Conservation (phyloP, 75 land plant species). For the Selaginella tamariscina region DNA sequence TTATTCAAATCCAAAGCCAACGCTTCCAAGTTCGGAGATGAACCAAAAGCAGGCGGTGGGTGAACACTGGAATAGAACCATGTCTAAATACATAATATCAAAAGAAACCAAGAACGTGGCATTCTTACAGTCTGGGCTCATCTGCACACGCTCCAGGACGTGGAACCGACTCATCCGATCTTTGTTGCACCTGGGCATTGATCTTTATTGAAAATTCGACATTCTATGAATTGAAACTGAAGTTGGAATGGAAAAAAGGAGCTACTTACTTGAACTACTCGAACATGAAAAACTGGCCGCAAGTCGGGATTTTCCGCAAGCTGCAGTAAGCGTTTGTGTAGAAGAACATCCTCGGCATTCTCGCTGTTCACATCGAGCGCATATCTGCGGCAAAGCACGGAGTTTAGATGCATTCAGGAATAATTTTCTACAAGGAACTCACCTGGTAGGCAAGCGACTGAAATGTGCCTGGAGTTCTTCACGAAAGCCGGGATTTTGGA, state of each 20-base stretch:
- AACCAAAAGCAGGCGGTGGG: slow-evolving; percentile 92
- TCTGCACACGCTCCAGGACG: too few relatives aligned
- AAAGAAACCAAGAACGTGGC: neutral
- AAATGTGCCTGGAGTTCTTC: neutral
- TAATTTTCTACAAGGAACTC: neutral
- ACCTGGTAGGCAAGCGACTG: neutral
- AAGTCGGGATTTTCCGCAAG: slow-evolving; percentile 16
- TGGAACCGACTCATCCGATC: neutral
- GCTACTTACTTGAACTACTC: slow-evolving; percentile 13
- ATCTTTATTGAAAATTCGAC: too few relatives aligned
- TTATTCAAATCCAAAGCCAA: slow-evolving; percentile 56
- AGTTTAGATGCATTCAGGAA: too few relatives aligned
- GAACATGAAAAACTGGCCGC: slow-evolving; percentile 17
- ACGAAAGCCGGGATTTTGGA: neutral
- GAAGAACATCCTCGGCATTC: slow-evolving; percentile 17
- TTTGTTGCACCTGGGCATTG: neutral
- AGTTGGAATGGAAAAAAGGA: neutral
- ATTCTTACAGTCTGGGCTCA: too few relatives aligned
- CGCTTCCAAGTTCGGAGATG: slow-evolving; percentile 86
- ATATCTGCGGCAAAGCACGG: too few relatives aligned
- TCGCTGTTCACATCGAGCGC: slow-evolving; percentile 20
- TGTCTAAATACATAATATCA: neutral
- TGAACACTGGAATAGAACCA: slow-evolving; percentile 15
- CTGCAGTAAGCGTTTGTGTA: slow-evolving; percentile 15
- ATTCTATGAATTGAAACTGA: too few relatives aligned